Percentiles rank a stretch among this genome's conserved stretches.
Conservation (phyloP, 2,329 filamentous ascomycete genomes). For the Microcera coccophila region DNA sequence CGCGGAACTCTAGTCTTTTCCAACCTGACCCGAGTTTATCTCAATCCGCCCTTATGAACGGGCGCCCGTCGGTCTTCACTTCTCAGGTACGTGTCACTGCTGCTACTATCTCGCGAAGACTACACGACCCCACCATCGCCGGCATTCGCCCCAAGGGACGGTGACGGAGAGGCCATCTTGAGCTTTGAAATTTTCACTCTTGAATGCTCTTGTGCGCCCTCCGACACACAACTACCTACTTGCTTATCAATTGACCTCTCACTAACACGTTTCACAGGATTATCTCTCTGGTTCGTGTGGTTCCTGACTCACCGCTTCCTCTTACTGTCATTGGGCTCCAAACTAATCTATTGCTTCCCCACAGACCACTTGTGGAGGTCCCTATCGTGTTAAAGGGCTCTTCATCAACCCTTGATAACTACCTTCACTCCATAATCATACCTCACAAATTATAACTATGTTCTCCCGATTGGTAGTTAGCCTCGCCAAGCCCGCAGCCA, state of each 20-base stretch:
- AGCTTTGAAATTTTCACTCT: not conserved
- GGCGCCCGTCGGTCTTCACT: conserved; percentile 78
- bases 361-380: conserved; percentile 44
- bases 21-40: conserved; percentile 32
- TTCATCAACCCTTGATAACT: conserved; percentile 14
- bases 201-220: conserved; percentile 5
- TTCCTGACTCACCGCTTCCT: conserved; percentile 41
- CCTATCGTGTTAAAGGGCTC: conserved; percentile 29
- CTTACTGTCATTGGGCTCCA: conserved; percentile 9
- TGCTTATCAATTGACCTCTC: conserved; percentile 22
- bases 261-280: conserved; percentile 55
- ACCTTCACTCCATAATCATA: conserved; percentile 6
- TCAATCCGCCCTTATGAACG: conserved; percentile 75
- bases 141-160: too few relatives aligned
- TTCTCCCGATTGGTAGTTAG: conserved; percentile 54
- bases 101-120: too few relatives aligned
- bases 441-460: conserved; percentile 41
- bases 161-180: too few relatives aligned
- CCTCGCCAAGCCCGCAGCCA: conserved; percentile 51
- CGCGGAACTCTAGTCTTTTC: conserved; percentile 12
- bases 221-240: conserved; percentile 1
- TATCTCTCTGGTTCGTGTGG: conserved; percentile 66
- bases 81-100: conserved; percentile 63
- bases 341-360: conserved; percentile 14
- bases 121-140: conserved; percentile 17